phyloP scores from a whole-genome alignment of 2,329 filamentous ascomycete genomes.

The Botrytis deweyae region DNA sequence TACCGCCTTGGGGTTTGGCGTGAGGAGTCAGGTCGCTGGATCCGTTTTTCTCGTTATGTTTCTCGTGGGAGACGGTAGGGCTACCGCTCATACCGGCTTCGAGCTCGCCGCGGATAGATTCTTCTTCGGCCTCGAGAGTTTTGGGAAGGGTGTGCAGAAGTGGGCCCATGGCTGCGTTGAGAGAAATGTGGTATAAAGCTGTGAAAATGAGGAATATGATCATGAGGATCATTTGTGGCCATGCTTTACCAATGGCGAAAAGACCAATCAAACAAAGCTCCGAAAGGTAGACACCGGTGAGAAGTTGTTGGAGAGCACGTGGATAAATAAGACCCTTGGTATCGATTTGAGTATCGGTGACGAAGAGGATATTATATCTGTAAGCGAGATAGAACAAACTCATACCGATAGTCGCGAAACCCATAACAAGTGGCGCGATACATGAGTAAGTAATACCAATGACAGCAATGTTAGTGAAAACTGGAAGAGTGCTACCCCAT shows the following conservation, averaged over 20 bases:
- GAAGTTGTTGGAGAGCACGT: slow-evolving; percentile 81
- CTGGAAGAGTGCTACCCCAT: slow-evolving; percentile 81
- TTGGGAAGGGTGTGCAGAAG: slow-evolving; percentile 77
- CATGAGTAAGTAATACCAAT: slow-evolving; percentile 82
- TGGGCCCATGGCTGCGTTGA: slow-evolving; percentile 72
- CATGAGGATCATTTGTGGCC: slow-evolving; percentile 73
- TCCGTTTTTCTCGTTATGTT: slow-evolving; percentile 26
- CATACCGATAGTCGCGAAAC: slow-evolving; percentile 77
- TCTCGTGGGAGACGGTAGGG: slow-evolving; percentile 29
- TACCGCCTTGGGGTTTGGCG: slow-evolving; percentile 51
- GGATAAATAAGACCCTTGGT: slow-evolving; percentile 87
- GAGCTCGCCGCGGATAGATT: slow-evolving; percentile 39
- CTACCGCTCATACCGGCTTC: slow-evolving; percentile 26
- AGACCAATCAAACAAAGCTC: slow-evolving; percentile 83
- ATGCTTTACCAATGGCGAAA: slow-evolving; percentile 67
- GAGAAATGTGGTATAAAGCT: slow-evolving; percentile 69
- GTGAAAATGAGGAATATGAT: slow-evolving; percentile 74
- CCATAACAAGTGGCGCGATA: slow-evolving; percentile 81
- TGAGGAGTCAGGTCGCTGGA: slow-evolving; percentile 34
- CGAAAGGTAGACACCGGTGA: slow-evolving; percentile 79
- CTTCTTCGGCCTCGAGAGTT: slow-evolving; percentile 61
- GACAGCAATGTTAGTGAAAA: slow-evolving; percentile 77
- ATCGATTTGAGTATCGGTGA: slow-evolving; percentile 77
- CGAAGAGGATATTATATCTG: slow-evolving; percentile 87
- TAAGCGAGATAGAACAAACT: slow-evolving; percentile 83